Percentiles rank a stretch among this genome's conserved stretches.
phyloP scores from a whole-genome alignment of 2,329 filamentous ascomycete species.

The Hypoxylon sp. region DNA sequence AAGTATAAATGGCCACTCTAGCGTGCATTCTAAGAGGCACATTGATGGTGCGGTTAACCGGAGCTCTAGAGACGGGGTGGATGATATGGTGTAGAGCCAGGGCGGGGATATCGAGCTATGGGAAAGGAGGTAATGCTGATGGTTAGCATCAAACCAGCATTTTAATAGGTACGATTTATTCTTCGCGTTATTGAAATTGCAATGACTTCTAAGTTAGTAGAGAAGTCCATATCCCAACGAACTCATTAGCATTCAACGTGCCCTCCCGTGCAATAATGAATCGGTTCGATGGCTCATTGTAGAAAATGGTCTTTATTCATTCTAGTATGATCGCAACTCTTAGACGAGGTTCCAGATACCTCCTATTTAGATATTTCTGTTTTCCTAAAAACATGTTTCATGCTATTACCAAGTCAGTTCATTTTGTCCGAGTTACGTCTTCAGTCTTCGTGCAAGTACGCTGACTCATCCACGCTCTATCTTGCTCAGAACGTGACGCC shows the following conservation, averaged over 20 bases:
- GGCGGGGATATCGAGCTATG: neutral
- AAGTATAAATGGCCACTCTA: constrained; percentile 4
- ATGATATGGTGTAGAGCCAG: constrained; percentile 20
- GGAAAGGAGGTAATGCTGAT: neutral
- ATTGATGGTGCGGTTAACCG: constrained; percentile 1
- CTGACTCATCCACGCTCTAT: neutral
- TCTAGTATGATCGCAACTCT: neutral
- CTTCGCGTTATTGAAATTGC: neutral
- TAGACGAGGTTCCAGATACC: neutral
- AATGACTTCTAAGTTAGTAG: neutral
- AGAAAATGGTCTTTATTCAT: neutral
- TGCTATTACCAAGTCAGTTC: no score
- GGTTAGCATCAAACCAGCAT: constrained; percentile 15
- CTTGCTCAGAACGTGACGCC: neutral
- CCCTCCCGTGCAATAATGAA: neutral
- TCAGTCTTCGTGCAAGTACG: neutral
- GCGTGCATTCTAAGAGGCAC: neutral
- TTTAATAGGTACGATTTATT: constrained; percentile 24
- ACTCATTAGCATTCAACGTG: neutral
- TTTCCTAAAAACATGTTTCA: no score
- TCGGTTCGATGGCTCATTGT: neutral
- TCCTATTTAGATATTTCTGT: no score
- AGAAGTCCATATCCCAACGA: neutral
- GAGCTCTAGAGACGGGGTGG: neutral
- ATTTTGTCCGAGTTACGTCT: neutral